Evolutionary conservation across 2,329 filamentous ascomycete genomes (phyloP).

Genomic region (Trichoderma lentiforme): DNA sequence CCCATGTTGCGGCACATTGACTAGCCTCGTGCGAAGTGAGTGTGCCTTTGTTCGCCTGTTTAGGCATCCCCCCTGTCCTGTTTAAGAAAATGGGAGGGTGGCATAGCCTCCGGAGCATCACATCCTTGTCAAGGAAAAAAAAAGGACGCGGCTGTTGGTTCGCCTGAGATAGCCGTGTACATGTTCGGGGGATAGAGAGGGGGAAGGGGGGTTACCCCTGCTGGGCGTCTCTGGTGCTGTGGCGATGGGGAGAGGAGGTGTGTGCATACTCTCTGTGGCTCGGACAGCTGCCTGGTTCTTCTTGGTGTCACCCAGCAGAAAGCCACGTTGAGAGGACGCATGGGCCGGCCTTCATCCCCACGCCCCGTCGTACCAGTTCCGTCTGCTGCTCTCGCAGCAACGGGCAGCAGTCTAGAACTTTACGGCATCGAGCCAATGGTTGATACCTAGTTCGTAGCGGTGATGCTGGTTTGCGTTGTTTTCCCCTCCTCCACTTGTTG

Average conservation of each 20-base stretch:
- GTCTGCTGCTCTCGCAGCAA: not conserved
- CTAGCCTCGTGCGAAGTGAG: not conserved
- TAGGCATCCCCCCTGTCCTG: conserved; percentile 7
- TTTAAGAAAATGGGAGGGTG: not conserved
- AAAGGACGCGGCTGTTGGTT: conserved; percentile 15
- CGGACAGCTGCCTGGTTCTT: not conserved
- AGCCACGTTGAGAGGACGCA: conserved; percentile 13
- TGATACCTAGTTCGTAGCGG: not conserved
- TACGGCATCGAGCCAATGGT: not conserved
- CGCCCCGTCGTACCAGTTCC: not conserved
- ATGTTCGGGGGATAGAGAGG: not conserved
- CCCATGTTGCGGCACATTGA: not conserved
- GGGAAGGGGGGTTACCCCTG: not conserved
- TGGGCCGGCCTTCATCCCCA: conserved; percentile 10
- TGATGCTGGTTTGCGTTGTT: not conserved
- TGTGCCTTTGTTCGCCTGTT: conserved; percentile 16
- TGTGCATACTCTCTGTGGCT: not conserved
- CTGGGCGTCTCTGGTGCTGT: not conserved
- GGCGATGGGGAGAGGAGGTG: not conserved
- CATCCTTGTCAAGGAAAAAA: not conserved
- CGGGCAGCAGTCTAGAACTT: not conserved
- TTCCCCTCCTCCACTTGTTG: not conserved
- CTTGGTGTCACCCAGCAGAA: conserved; percentile 6
- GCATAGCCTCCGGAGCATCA: not conserved
- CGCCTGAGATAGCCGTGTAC: not conserved